Conservation (phyloP, 2,329 filamentous ascomycete genomes). For the Herpotrichia juniperi region DNA sequence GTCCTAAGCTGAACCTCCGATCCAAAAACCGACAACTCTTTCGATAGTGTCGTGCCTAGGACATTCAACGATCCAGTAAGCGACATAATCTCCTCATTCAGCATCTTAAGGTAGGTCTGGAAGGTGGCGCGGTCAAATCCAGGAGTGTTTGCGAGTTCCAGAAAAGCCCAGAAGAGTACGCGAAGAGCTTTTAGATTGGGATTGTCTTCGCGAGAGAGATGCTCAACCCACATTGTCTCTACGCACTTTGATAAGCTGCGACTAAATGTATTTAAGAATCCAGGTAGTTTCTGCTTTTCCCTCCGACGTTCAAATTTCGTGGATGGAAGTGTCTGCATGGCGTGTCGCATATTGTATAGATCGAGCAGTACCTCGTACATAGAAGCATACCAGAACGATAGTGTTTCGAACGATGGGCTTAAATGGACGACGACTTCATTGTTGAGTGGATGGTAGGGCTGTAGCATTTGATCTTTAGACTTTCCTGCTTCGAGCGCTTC, state of each 20-base stretch:
- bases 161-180: conserved; percentile 57
- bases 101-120: conserved; percentile 58
- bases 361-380: conserved; percentile 39
- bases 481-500: too few species aligned
- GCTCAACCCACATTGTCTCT: conserved; percentile 5
- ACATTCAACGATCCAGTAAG: conserved; percentile 25
- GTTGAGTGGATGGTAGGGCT: conserved; percentile 53
- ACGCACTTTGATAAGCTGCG: conserved; percentile 23
- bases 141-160: conserved; percentile 47
- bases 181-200: conserved; percentile 28
- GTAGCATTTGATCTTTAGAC: too few species aligned
- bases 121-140: conserved; percentile 60
- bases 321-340: conserved; percentile 31
- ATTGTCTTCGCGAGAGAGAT: background rate
- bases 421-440: conserved; percentile 50
- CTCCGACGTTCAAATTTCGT: conserved; percentile 41
- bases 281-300: conserved; percentile 42
- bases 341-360: conserved; percentile 37
- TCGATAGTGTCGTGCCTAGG: conserved; percentile 30
- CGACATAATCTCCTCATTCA: conserved; percentile 20
- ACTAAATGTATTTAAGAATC: conserved; percentile 35
- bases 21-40: conserved; percentile 58
- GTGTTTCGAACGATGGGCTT: conserved; percentile 11
- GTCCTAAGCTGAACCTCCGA: conserved; percentile 74
- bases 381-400: conserved; percentile 24